These are phyloP conservation scores for Botrytis pseudocinerea DNA, from an alignment of 2,329 filamentous ascomycete genomes.

Conservation along the genomic window DNA sequence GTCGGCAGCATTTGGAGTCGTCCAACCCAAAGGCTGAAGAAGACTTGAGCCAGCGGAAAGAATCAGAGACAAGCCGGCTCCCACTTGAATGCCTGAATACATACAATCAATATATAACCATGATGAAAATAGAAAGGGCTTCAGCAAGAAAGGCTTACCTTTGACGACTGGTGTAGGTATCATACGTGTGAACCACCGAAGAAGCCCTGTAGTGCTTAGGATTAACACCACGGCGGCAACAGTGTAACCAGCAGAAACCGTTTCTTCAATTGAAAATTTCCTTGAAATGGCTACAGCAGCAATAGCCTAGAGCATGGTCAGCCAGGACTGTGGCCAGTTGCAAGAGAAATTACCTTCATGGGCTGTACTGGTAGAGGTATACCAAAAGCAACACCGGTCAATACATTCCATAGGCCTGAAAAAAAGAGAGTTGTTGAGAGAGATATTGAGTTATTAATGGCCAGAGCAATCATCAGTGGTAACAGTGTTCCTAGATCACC, in stretches of 20 bases:
- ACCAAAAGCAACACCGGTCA: slow-evolving; percentile 80
- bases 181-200: slow-evolving; percentile 69
- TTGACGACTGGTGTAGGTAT: slow-evolving; percentile 82
- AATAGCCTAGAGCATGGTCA: slow-evolving; percentile 66
- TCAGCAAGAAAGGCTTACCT: slow-evolving; percentile 43
- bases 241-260: slow-evolving; percentile 79
- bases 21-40: slow-evolving; percentile 69
- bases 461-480: slow-evolving; percentile 84
- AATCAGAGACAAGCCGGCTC: slow-evolving; percentile 81
- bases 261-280: slow-evolving; percentile 65
- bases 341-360: slow-evolving; percentile 57
- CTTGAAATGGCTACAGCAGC: slow-evolving; percentile 82
- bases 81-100: slow-evolving; percentile 74
- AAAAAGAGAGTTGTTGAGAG: slow-evolving; percentile 84
- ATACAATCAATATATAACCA: not conserved
- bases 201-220: slow-evolving; percentile 76
- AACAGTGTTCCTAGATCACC: slow-evolving; percentile 89
- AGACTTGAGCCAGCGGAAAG: slow-evolving; percentile 73
- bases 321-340: slow-evolving; percentile 17
- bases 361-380: slow-evolving; percentile 91
- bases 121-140: not conserved
- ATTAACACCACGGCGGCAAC: slow-evolving; percentile 73
- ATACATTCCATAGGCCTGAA: slow-evolving; percentile 81
- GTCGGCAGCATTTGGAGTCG: slow-evolving; percentile 64
- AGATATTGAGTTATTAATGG: slow-evolving; percentile 74